These are phyloP conservation scores for Combretum micranthum DNA, from an alignment of 345 rosid species.

Conservation along the genomic window DNA sequence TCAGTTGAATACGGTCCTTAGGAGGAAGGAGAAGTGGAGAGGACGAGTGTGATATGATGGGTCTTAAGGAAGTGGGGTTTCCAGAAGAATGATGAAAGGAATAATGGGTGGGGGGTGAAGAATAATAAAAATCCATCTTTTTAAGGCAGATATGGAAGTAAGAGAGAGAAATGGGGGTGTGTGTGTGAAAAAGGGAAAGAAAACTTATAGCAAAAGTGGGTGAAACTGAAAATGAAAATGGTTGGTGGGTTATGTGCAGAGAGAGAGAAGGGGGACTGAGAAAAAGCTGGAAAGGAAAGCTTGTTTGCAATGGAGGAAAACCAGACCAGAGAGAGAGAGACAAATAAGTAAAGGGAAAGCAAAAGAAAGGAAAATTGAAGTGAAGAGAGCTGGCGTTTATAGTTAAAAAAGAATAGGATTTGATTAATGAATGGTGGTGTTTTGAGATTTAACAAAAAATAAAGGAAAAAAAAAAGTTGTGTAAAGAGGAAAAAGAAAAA, in stretches of 20 bases:
- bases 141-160: constrained; percentile 19
- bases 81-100: constrained; percentile 12
- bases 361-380: constrained; percentile 15
- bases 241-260: constrained; percentile 37
- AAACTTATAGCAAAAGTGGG: constrained; percentile 24
- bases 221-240: too few species aligned
- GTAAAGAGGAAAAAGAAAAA: neutral
- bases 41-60: constrained; percentile 27
- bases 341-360: constrained; percentile 34
- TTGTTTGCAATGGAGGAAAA: constrained; percentile 88
- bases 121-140: constrained; percentile 33
- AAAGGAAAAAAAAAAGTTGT: neutral
- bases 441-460: neutral
- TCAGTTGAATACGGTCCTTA: neutral
- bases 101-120: constrained; percentile 17
- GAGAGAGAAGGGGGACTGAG: constrained; percentile 10
- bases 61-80: constrained; percentile 9
- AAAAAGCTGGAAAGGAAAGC: constrained; percentile 60
- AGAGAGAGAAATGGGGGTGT: constrained; percentile 9
- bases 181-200: neutral
- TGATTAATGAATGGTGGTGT: neutral
- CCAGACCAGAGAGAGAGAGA: constrained; percentile 14
- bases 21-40: constrained; percentile 28
- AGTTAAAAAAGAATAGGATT: constrained; percentile 9
- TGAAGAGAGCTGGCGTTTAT: constrained; percentile 38